These are phyloP conservation scores for Saturnispora besseyi DNA, from an alignment of 805 yeast genomes.

Conservation along the genomic window DNA sequence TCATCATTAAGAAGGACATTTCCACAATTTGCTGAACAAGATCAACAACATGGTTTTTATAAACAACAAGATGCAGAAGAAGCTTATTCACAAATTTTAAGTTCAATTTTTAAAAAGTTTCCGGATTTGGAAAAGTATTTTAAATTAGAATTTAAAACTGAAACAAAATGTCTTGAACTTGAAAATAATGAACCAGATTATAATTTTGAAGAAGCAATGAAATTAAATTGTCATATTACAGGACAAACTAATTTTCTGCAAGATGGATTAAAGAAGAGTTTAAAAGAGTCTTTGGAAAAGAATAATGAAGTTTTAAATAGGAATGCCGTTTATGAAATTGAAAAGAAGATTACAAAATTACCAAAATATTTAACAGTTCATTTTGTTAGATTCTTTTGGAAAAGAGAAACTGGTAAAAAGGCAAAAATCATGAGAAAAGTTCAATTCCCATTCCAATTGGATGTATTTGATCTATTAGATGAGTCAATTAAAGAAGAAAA, in stretches of 20 bases:
- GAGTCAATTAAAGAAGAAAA: constrained; percentile 63
- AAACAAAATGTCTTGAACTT: constrained; percentile 48
- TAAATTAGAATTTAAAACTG: constrained; percentile 54
- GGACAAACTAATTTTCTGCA: constrained; percentile 78
- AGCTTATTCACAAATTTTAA: constrained; percentile 75
- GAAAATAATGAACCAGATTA: constrained; percentile 38
- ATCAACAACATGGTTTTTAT: constrained; percentile 49
- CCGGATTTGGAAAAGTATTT: constrained; percentile 51
- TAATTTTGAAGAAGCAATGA: constrained; percentile 51
- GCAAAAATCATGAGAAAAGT: constrained; percentile 92
- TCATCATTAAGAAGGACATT: constrained; percentile 53
- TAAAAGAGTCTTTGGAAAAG: constrained; percentile 73
- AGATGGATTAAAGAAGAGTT: constrained; percentile 70
- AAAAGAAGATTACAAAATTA: constrained; percentile 55
- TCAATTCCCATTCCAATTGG: constrained; percentile 88
- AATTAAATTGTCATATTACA: constrained; percentile 83
- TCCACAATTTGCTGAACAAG: constrained; percentile 88
- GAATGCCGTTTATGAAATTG: constrained; percentile 61
- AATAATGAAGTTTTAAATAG: constrained; percentile 59
- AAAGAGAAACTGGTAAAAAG: constrained; percentile 80
- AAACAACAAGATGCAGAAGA: constrained; percentile 99
- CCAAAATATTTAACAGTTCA: constrained; percentile 87
- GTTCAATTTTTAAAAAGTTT: constrained; percentile 38
- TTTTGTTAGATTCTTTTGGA: constrained; percentile 94
- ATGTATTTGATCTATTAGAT: constrained; percentile 76